Percentiles rank a stretch among this genome's conserved stretches.
Evolutionary conservation across 495 filamentous ascomycete species (phyloP).

Genomic region (Trichoderma orchidacearum): DNA sequence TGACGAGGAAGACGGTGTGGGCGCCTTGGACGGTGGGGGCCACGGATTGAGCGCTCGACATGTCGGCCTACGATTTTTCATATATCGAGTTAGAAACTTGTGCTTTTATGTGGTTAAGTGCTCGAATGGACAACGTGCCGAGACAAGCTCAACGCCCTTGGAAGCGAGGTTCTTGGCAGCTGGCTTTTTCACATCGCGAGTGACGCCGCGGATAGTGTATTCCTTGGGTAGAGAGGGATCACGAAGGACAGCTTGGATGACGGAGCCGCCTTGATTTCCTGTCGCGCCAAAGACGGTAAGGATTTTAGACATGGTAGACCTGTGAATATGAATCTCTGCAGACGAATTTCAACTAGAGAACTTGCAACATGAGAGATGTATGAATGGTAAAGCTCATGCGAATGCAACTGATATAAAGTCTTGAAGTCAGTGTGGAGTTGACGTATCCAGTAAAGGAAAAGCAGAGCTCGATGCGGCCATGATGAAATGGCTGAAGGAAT

Average conservation of each 20-base stretch:
- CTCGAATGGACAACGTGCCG: slow-evolving; percentile 13
- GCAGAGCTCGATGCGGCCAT: too few species aligned
- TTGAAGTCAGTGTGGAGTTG: too few species aligned
- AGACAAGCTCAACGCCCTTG: slow-evolving; percentile 27
- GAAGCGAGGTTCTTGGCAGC: slow-evolving; percentile 21
- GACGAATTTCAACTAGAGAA: too few species aligned
- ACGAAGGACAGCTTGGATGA: slow-evolving; percentile 35
- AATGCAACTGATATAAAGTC: too few species aligned
- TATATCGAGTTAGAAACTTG: too few species aligned
- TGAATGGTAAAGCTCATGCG: too few species aligned
- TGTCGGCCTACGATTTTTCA: slow-evolving; percentile 16
- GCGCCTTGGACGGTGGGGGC: slow-evolving; percentile 24
- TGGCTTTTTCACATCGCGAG: slow-evolving; percentile 30
- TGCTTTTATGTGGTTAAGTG: slow-evolving; percentile 12
- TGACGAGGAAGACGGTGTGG: slow-evolving; percentile 37
- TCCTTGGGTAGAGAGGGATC: slow-evolving; percentile 31
- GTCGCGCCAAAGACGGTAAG: slow-evolving; percentile 51
- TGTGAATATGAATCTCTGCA: too few species aligned
- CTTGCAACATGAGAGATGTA: too few species aligned
- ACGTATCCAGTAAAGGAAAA: too few species aligned
- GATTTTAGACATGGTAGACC: slow-evolving; percentile 26
- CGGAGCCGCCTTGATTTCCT: slow-evolving; percentile 46
- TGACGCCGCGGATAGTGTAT: slow-evolving; percentile 43
- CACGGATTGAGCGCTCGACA: slow-evolving; percentile 21
- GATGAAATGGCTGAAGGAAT: too few species aligned